A percentile compares a stretch with the other conserved stretches of the same genome.
phyloP scores from a whole-genome alignment of 257 asterid species.

The Ehretia macrophylla region DNA sequence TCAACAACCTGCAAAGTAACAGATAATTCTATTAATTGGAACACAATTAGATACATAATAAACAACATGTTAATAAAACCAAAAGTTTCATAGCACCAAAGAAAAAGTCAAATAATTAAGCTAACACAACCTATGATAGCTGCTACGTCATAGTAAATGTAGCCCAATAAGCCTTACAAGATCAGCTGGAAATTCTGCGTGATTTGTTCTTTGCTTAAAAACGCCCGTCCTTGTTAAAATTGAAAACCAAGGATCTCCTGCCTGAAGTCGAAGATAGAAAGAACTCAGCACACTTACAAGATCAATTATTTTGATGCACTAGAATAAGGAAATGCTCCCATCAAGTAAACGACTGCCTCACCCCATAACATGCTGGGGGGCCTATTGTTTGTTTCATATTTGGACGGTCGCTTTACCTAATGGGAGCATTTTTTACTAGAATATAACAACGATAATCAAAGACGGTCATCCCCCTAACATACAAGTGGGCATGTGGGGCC shows the following conservation, averaged over 20 bases:
- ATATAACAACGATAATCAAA: no score
- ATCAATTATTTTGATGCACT: background rate
- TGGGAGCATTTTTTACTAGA: background rate
- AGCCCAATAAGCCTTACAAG: constrained; percentile 29
- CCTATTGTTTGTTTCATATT: no score
- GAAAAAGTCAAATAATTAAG: no score
- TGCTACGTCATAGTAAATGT: background rate
- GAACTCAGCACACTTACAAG: background rate
- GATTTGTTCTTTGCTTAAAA: constrained; percentile 49
- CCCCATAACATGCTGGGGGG: no score
- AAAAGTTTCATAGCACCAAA: no score
- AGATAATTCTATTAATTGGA: no score
- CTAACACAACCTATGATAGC: background rate
- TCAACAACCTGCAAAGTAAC: constrained; percentile 47
- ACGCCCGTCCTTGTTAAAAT: constrained; percentile 71
- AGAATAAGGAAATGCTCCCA: background rate
- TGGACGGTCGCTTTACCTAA: no score
- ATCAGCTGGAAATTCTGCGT: constrained; percentile 55
- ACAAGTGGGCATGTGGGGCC: no score
- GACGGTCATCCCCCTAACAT: no score
- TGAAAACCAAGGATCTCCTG: constrained; percentile 69
- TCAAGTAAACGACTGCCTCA: no score
- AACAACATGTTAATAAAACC: no score
- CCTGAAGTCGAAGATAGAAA: constrained; percentile 29
- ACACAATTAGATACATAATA: no score